Percentiles rank a stretch among this genome's conserved stretches.
Conservation (phyloP, 1,284 basidiomycete species). For the Cryptococcus sp. region DNA sequence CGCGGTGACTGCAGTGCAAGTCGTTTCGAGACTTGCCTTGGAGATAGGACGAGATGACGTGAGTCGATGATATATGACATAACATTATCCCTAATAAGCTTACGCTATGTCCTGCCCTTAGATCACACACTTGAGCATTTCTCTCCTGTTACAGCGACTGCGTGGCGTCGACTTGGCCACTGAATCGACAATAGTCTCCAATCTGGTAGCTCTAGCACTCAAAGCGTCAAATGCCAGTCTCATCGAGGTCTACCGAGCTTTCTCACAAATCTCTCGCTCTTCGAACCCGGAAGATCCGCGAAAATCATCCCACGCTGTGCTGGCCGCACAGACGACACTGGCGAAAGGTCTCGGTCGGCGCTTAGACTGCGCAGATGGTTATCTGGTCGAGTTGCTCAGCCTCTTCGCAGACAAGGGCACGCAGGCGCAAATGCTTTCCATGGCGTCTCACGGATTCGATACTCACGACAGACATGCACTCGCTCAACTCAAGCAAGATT, state of each 20-base stretch:
- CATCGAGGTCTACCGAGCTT: conserved; percentile 78
- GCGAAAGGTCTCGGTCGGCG: conserved; percentile 71
- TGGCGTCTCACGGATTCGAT: conserved; percentile 38
- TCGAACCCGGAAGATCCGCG: conserved; percentile 81
- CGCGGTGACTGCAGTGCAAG: conserved; percentile 86
- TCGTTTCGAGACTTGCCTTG: conserved; percentile 77
- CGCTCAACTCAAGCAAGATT: conserved; percentile 30
- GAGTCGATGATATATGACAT: conserved; percentile 18
- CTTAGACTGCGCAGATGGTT: conserved; percentile 73
- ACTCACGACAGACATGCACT: conserved; percentile 38
- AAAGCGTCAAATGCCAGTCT: conserved; percentile 76
- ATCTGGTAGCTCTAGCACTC: conserved; percentile 85
- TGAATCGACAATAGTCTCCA: conserved; percentile 87
- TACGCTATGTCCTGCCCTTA: conserved; percentile 35
- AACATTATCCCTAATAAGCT: not conserved
- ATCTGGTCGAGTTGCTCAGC: conserved; percentile 80
- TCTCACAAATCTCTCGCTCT: conserved; percentile 81
- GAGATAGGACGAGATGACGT: conserved; percentile 82
- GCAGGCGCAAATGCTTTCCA: conserved; percentile 77
- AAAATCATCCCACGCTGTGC: conserved; percentile 82
- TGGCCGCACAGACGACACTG: conserved; percentile 84
- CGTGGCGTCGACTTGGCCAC: conserved; percentile 79
- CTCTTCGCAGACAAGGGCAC: conserved; percentile 91
- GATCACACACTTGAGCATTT: conserved; percentile 82
- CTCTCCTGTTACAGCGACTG: conserved; percentile 88